phyloP scores from a whole-genome alignment of 192 early-diverging fungal species.

The Kickxella alabastrina region DNA sequence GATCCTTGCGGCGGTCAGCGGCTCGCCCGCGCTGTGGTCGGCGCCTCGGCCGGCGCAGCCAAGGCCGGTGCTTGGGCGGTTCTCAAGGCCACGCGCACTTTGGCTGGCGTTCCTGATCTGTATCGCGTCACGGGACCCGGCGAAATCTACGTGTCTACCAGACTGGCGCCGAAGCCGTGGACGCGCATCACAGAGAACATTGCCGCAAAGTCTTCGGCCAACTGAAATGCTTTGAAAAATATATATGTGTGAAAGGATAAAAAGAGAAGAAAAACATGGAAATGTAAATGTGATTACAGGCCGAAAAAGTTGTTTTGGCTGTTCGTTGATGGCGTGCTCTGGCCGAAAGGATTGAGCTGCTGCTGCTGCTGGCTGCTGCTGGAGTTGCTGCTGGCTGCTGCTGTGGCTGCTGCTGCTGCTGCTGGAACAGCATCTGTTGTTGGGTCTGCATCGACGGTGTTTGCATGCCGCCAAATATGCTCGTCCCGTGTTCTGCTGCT shows the following conservation, averaged over 20 bases:
- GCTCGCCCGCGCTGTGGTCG: constrained; percentile 1
- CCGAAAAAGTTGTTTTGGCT: constrained; percentile 43
- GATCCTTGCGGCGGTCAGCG: background rate
- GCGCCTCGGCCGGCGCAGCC: constrained; percentile 19
- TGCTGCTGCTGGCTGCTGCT: constrained; percentile 27
- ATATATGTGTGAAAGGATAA: background rate
- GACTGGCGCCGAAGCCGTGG: constrained; percentile 43
- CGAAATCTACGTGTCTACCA: constrained; percentile 42
- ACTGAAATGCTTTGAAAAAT: background rate
- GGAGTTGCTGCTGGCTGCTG: constrained; percentile 11
- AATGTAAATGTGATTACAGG: constrained; percentile 8
- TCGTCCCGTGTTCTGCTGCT: background rate
- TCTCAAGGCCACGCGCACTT: constrained; percentile 21
- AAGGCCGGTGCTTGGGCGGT: constrained; percentile 26
- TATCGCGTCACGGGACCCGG: constrained; percentile 44
- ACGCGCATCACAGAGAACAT: constrained; percentile 22
- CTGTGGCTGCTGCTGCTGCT: constrained; percentile 26
- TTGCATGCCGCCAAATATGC: constrained; percentile 2
- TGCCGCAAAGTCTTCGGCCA: constrained; percentile 29
- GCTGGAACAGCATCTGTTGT: constrained; percentile 21
- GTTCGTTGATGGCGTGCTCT: constrained; percentile 12
- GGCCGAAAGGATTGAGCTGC: constrained; percentile 43
- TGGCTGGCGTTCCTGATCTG: constrained; percentile 49
- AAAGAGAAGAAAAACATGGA: background rate
- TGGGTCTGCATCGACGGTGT: constrained; percentile 12